phyloP scores from a whole-genome alignment of 768 basidiomycete genomes.

The Lentinula guzmanii region DNA sequence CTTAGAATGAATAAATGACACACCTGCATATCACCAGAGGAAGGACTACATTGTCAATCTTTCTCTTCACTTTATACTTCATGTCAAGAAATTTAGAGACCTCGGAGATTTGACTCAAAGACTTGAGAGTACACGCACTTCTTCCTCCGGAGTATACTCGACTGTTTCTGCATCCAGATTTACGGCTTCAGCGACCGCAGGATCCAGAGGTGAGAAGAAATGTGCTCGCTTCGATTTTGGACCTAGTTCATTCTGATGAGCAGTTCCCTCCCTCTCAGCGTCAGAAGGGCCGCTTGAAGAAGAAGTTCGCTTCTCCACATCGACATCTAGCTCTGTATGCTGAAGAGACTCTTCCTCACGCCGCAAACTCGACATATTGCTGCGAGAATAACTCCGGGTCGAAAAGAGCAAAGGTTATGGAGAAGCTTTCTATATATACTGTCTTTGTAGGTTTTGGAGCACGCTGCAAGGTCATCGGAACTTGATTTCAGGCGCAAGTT shows the following conservation, averaged over 20 bases:
- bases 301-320: background rate
- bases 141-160: slow-evolving; percentile 43
- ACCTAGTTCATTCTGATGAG: background rate
- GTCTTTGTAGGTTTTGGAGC: background rate
- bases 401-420: background rate
- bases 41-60: slow-evolving; percentile 47
- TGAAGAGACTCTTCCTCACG: background rate
- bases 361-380: background rate
- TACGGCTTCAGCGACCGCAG: slow-evolving; percentile 41
- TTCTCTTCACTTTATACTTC: slow-evolving; percentile 29
- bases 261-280: background rate
- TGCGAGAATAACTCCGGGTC: background rate
- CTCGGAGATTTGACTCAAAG: background rate
- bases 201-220: slow-evolving; percentile 44
- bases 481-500: background rate
- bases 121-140: slow-evolving; percentile 23
- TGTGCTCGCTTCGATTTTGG: slow-evolving; percentile 18
- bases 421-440: background rate
- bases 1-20: slow-evolving; percentile 6
- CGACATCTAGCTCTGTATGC: background rate
- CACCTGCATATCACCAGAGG: slow-evolving; percentile 46
- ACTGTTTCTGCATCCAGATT: slow-evolving; percentile 43
- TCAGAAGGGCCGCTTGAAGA: background rate
- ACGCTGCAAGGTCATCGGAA: background rate
- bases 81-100: background rate